Evolutionary conservation across 2,329 filamentous ascomycete species (phyloP).

Genomic region (Neoscytalidium dimidiatum): DNA sequence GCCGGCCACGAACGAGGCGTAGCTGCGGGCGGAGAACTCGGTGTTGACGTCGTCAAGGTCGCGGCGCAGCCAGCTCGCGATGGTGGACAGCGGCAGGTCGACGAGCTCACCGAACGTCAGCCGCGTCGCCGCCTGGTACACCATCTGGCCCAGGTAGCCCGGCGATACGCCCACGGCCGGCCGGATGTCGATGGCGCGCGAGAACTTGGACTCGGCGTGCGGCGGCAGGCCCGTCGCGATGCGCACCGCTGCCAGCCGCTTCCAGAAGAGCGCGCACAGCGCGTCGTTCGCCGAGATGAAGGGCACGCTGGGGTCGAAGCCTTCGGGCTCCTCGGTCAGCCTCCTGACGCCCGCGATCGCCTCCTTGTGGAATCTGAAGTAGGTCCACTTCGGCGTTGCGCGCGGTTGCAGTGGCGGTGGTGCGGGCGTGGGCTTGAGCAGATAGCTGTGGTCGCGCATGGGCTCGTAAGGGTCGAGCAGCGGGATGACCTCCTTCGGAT

Average conservation of each 20-base stretch:
- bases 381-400: slow-evolving; percentile 22
- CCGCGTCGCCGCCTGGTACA: slow-evolving; percentile 26
- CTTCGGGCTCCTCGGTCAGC: slow-evolving; percentile 23
- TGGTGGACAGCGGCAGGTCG: slow-evolving; percentile 21
- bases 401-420: slow-evolving; percentile 16
- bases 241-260: slow-evolving; percentile 31
- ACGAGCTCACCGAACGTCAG: slow-evolving; percentile 28
- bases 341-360: slow-evolving; percentile 22
- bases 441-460: slow-evolving; percentile 22
- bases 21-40: slow-evolving; percentile 29
- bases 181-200: slow-evolving; percentile 32
- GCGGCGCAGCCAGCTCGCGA: slow-evolving; percentile 26
- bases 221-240: slow-evolving; percentile 21
- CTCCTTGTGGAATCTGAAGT: slow-evolving; percentile 27
- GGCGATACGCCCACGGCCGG: slow-evolving; percentile 27
- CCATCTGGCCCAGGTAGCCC: slow-evolving; percentile 33
- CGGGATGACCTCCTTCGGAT: slow-evolving; percentile 26
- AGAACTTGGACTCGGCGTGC: slow-evolving; percentile 27
- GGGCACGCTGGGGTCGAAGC: slow-evolving; percentile 25
- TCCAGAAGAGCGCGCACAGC: slow-evolving; percentile 38
- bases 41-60: slow-evolving; percentile 29
- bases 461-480: slow-evolving; percentile 25
- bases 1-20: slow-evolving; percentile 32
- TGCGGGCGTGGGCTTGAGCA: slow-evolving; percentile 18
- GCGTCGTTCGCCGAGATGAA: slow-evolving; percentile 35